A percentile compares a stretch with the other conserved stretches of the same genome.
These are phyloP conservation scores for Eremothecium gossypii DNA, from an alignment of 1,139 yeast species.

Conservation along the genomic window DNA sequence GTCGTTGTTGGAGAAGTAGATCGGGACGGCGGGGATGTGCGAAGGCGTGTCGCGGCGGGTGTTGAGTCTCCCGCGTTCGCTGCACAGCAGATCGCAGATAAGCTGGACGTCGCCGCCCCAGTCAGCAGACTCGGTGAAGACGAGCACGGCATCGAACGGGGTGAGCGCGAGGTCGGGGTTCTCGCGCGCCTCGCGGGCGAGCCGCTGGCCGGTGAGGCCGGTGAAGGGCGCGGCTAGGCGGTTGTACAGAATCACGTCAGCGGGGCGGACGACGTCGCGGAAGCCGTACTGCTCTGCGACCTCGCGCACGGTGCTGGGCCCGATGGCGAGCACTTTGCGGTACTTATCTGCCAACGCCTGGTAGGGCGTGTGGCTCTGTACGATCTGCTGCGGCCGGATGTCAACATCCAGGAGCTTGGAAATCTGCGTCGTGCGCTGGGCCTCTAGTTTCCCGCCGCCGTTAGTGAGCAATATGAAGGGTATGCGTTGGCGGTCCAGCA, in stretches of 20 bases:
- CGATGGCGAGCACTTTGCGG: conserved; percentile 66
- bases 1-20: conserved; percentile 80
- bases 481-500: conserved; percentile 45
- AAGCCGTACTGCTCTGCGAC: conserved; percentile 81
- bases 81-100: conserved; percentile 59
- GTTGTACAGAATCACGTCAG: conserved; percentile 53
- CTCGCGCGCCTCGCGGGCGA: conserved; percentile 37
- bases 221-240: conserved; percentile 44
- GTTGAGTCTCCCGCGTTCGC: conserved; percentile 57
- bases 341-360: conserved; percentile 46
- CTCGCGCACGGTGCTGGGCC: conserved; percentile 67
- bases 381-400: conserved; percentile 55
- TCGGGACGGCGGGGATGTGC: conserved; percentile 59
- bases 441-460: conserved; percentile 83
- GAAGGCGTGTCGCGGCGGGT: conserved; percentile 33
- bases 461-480: conserved; percentile 85
- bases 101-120: conserved; percentile 81
- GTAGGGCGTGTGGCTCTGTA: conserved; percentile 91
- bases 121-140: conserved; percentile 88
- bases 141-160: conserved; percentile 69
- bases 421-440: conserved; percentile 48
- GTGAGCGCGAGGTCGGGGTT: conserved; percentile 29
- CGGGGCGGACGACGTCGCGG: conserved; percentile 63
- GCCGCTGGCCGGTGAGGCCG: conserved; percentile 61
- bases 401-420: conserved; percentile 42